A percentile compares a stretch with the other conserved stretches of the same genome.
phyloP scores from a whole-genome alignment of 108 stramenopile genomes.

The Stephanodiscus minutulus region DNA sequence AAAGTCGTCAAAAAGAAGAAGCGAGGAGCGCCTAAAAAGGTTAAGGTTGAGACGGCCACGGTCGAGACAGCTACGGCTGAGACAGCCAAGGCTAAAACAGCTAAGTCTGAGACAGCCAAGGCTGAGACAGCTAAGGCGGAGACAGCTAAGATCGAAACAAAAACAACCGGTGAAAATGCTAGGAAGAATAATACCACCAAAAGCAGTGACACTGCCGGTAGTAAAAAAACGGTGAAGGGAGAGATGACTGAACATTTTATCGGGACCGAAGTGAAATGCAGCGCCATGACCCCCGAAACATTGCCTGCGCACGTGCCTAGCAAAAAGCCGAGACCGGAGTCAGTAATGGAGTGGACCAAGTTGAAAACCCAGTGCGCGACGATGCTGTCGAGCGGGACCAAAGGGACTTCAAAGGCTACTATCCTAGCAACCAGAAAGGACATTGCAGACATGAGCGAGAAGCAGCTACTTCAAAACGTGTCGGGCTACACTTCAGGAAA shows the following conservation, averaged over 20 bases:
- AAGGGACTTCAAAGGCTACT: slow-evolving; percentile 56
- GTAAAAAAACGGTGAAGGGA: not conserved
- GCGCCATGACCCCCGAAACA: not conserved
- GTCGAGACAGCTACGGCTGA: slow-evolving; percentile 9
- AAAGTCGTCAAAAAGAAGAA: slow-evolving; percentile 67
- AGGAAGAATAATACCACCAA: not conserved
- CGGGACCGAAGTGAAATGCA: not conserved
- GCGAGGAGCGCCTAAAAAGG: slow-evolving; percentile 37
- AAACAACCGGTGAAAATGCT: not conserved
- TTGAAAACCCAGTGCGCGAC: slow-evolving; percentile 41
- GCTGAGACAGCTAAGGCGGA: slow-evolving; percentile 10
- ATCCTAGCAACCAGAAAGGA: slow-evolving; percentile 55
- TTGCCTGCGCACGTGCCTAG: slow-evolving; percentile 21
- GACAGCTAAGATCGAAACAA: not conserved
- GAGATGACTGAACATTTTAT: not conserved
- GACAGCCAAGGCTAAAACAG: slow-evolving; percentile 1
- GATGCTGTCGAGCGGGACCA: slow-evolving; percentile 50
- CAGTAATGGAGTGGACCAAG: slow-evolving; percentile 42
- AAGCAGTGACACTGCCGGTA: not conserved
- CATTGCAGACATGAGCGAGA: slow-evolving; percentile 51
- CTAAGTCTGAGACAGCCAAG: slow-evolving; percentile 27
- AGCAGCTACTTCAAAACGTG: slow-evolving; percentile 37
- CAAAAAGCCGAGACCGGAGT: slow-evolving; percentile 27
- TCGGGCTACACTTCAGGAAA: slow-evolving; percentile 27
- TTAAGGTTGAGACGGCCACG: slow-evolving; percentile 27